phyloP scores from a whole-genome alignment of 306 rosid genomes.

The Hippophae rhamnoides region DNA sequence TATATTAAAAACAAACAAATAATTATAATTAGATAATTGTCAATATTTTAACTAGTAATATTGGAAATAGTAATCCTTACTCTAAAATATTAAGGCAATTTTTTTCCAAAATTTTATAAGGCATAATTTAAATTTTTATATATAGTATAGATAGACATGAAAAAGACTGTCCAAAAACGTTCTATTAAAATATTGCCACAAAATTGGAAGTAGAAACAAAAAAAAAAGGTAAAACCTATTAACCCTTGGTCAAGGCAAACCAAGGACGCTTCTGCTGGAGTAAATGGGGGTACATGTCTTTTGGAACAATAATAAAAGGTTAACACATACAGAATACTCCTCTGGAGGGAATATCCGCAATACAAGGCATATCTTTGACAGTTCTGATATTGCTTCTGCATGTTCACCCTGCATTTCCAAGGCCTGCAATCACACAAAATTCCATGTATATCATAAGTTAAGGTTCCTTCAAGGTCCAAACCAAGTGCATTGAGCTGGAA shows the following conservation, averaged over 20 bases:
- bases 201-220: background rate
- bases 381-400: constrained; percentile 54
- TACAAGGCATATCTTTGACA: constrained; percentile 70
- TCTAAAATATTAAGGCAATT: too few species aligned
- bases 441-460: background rate
- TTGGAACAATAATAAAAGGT: constrained; percentile 3
- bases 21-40: too few species aligned
- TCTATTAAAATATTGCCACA: too few species aligned
- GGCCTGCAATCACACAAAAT: constrained; percentile 42
- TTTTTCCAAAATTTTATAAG: too few species aligned
- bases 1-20: too few species aligned
- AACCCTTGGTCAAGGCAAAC: too few species aligned
- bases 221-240: too few species aligned
- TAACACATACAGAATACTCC: constrained; percentile 64
- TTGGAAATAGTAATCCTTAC: too few species aligned
- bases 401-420: constrained; percentile 76
- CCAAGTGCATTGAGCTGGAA: background rate
- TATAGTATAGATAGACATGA: background rate
- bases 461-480: background rate
- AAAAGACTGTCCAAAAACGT: background rate
- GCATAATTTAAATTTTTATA: background rate
- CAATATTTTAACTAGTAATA: too few species aligned
- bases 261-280: too few species aligned
- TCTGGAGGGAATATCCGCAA: constrained; percentile 78
- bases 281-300: too few species aligned